phyloP scores from a whole-genome alignment of 164 flowering plant species.

The Tetracentron sinense region DNA sequence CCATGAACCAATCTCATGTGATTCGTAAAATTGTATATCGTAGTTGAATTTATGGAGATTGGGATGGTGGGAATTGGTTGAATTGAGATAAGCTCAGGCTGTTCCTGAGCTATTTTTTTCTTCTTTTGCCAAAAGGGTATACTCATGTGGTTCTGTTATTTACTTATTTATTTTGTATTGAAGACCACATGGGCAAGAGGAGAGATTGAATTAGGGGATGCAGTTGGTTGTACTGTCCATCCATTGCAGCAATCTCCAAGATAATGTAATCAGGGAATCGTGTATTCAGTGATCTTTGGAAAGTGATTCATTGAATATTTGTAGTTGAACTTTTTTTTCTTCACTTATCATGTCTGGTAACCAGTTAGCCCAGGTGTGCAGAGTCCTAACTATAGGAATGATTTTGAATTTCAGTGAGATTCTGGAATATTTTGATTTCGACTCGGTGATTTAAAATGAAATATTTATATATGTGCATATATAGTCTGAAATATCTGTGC shows the following conservation, averaged over 20 bases:
- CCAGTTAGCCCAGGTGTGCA: too few relatives aligned
- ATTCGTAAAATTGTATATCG: conserved; percentile 49
- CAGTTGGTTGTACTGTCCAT: conserved; percentile 20
- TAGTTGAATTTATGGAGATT: conserved; percentile 13
- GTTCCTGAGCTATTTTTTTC: conserved; percentile 29
- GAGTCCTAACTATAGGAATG: too few relatives aligned
- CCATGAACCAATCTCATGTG: conserved; percentile 20
- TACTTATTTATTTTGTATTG: too few relatives aligned
- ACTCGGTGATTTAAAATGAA: too few relatives aligned
- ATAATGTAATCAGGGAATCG: not conserved
- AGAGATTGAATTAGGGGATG: conserved; percentile 18
- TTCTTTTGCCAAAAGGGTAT: conserved; percentile 8
- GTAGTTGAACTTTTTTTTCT: too few relatives aligned
- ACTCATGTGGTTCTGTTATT: conserved; percentile 52
- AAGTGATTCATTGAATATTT: not conserved
- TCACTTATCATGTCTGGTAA: too few relatives aligned
- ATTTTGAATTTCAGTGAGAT: too few relatives aligned
- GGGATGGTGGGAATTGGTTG: conserved; percentile 20
- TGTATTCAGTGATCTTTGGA: not conserved
- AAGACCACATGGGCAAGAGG: conserved; percentile 43
- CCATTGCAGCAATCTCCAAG: conserved; percentile 10
- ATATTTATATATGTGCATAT: too few relatives aligned
- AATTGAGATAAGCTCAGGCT: conserved; percentile 23
- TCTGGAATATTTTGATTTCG: too few relatives aligned
- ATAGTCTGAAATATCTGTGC: too few relatives aligned